Evolutionary conservation across 208 protist species (phyloP).

Genomic region (Trypanosomatidae sp.): DNA sequence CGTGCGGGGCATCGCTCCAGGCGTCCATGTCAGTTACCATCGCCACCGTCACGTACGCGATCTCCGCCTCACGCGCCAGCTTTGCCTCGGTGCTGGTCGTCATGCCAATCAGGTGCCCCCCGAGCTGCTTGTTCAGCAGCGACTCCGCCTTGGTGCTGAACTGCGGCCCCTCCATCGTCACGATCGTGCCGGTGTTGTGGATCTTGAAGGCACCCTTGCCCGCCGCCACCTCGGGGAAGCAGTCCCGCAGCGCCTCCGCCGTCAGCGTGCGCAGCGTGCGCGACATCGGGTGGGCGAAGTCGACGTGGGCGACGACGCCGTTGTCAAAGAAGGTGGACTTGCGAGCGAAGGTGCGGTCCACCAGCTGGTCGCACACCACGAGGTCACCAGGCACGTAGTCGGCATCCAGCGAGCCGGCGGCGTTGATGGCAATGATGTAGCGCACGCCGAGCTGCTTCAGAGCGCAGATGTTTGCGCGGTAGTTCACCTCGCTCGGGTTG

Average conservation of each 20-base stretch:
- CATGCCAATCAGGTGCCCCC: constrained; percentile 93
- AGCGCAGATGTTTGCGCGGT: constrained; percentile 92
- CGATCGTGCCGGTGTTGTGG: constrained; percentile 59
- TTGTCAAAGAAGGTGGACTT: constrained; percentile 84
- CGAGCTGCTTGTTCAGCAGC: constrained; percentile 69
- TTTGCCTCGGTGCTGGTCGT: constrained; percentile 88
- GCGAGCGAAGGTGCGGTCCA: constrained; percentile 81
- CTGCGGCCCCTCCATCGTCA: constrained; percentile 92
- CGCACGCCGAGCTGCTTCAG: constrained; percentile 87
- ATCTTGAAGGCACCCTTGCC: constrained; percentile 39
- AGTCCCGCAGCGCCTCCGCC: constrained; percentile 34
- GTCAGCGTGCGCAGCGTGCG: constrained; percentile 36
- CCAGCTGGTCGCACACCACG: constrained; percentile 86
- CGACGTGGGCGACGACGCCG: constrained; percentile 79
- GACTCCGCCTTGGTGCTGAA: constrained; percentile 91
- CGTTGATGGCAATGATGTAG: constrained; percentile 88
- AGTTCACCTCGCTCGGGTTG: constrained; percentile 88
- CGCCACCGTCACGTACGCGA: constrained; percentile 81
- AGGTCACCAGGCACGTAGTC: constrained; percentile 82
- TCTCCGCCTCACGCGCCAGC: constrained; percentile 92
- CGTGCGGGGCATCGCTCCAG: constrained; percentile 85
- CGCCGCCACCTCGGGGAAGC: constrained; percentile 35
- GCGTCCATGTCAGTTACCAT: constrained; percentile 95
- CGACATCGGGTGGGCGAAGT: constrained; percentile 84
- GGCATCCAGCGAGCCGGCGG: constrained; percentile 82